These are phyloP conservation scores for Hypoxylon sp. DNA, from an alignment of 2,329 filamentous ascomycete genomes.

Conservation along the genomic window DNA sequence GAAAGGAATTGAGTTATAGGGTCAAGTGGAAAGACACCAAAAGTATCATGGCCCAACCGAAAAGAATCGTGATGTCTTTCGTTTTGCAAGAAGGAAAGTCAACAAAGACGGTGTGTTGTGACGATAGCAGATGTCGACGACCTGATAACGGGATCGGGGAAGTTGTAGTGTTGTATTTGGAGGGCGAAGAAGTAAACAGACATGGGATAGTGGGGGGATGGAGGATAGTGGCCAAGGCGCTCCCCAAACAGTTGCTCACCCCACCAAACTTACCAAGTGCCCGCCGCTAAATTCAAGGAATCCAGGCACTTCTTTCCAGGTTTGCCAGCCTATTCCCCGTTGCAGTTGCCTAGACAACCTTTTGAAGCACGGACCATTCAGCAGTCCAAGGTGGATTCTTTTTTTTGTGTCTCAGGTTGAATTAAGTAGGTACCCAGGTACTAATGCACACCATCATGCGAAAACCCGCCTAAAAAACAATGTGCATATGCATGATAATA, in stretches of 20 bases:
- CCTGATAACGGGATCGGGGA: constrained; percentile 14
- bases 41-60: constrained; percentile 12
- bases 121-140: constrained; percentile 12
- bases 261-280: constrained; percentile 24
- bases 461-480: constrained; percentile 1
- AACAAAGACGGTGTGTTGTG: constrained; percentile 16
- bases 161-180: constrained; percentile 23
- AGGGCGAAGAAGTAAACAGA: constrained; percentile 34
- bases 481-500: too few relatives aligned
- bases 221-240: constrained; percentile 17
- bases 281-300: constrained; percentile 18
- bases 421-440: constrained; percentile 26
- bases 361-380: constrained; percentile 12
- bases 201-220: constrained; percentile 30
- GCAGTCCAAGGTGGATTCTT: constrained; percentile 4
- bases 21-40: constrained; percentile 11
- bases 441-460: constrained; percentile 22
- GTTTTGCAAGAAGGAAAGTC: constrained; percentile 15
- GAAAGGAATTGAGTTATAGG: not conserved
- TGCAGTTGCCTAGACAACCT: constrained; percentile 30
- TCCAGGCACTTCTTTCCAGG: constrained; percentile 12
- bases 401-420: constrained; percentile 22
- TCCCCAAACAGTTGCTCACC: too few relatives aligned
- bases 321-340: constrained; percentile 12
- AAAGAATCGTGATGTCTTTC: constrained; percentile 2